phyloP scores from a whole-genome alignment of 148 eudicot genomes.

The Persicaria maculosa region DNA sequence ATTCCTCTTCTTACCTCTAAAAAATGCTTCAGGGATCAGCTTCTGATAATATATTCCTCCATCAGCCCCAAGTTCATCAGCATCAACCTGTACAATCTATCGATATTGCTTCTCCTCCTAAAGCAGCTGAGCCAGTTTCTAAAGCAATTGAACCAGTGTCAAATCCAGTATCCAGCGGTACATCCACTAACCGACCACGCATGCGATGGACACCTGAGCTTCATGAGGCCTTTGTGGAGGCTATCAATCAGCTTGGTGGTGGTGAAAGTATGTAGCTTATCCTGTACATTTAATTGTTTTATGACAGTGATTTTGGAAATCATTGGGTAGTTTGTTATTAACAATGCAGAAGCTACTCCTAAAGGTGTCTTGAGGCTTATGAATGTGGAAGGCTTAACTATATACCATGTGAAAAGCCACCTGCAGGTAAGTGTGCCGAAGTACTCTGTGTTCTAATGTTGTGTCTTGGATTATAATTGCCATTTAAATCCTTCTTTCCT shows the following conservation, averaged over 20 bases:
- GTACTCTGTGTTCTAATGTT: neutral
- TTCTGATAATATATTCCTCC: neutral
- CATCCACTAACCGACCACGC: constrained; percentile 26
- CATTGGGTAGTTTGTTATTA: constrained; percentile 3
- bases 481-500: neutral
- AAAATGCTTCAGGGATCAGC: neutral
- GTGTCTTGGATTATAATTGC: neutral
- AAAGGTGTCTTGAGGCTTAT: constrained; percentile 44
- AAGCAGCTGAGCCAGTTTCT: neutral
- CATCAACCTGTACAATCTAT: constrained; percentile 9
- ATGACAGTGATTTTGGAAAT: constrained; percentile 7
- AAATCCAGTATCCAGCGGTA: neutral
- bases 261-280: constrained; percentile 30
- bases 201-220: constrained; percentile 59
- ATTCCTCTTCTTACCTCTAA: neutral
- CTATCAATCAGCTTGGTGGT: constrained; percentile 41
- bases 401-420: constrained; percentile 52
- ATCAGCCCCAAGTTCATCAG: constrained; percentile 8
- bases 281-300: neutral
- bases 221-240: constrained; percentile 39
- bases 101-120: neutral
- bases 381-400: constrained; percentile 46
- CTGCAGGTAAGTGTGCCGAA: constrained; percentile 23
- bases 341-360: constrained; percentile 38
- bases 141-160: constrained; percentile 9